Conservation (phyloP, 2,329 filamentous ascomycete genomes). For the Aspergillus japonicus region DNA sequence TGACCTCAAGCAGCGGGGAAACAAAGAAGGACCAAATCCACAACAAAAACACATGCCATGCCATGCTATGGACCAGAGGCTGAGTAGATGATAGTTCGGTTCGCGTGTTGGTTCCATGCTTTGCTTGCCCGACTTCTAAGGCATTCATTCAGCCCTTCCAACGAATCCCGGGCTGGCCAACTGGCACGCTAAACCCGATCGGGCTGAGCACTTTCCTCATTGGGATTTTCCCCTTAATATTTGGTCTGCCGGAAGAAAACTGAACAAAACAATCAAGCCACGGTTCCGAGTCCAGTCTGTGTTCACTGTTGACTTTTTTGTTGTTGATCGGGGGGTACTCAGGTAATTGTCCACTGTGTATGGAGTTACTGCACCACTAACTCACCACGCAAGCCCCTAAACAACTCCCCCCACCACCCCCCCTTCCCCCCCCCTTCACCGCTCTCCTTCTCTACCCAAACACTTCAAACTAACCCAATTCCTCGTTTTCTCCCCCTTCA, state of each 20-base stretch:
- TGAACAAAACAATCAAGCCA: background rate
- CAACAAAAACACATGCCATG: too few species aligned
- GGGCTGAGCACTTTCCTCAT: conserved; percentile 20
- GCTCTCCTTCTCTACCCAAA: conserved; percentile 28
- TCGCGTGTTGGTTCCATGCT: background rate
- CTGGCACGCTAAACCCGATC: conserved; percentile 22
- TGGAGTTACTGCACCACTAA: conserved; percentile 4
- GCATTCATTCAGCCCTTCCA: background rate
- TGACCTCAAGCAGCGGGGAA: background rate
- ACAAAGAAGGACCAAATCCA: background rate
- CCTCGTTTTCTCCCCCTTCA: conserved; percentile 16
- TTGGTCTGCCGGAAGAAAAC: conserved; percentile 6
- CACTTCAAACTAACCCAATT: conserved; percentile 21
- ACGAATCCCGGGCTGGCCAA: background rate
- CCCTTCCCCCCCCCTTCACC: conserved; percentile 24
- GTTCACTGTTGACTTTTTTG: background rate
- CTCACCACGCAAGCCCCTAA: background rate
- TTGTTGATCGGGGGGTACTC: too few species aligned
- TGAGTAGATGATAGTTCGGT: background rate
- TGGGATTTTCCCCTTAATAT: conserved; percentile 9
- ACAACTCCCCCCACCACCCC: conserved; percentile 27
- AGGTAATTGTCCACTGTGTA: background rate
- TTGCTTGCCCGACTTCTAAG: background rate
- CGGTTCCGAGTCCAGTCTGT: background rate
- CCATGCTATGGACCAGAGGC: too few species aligned